Evolutionary conservation across 2,329 filamentous ascomycete species (phyloP).

Genomic region (Trichoderma asperellum): DNA sequence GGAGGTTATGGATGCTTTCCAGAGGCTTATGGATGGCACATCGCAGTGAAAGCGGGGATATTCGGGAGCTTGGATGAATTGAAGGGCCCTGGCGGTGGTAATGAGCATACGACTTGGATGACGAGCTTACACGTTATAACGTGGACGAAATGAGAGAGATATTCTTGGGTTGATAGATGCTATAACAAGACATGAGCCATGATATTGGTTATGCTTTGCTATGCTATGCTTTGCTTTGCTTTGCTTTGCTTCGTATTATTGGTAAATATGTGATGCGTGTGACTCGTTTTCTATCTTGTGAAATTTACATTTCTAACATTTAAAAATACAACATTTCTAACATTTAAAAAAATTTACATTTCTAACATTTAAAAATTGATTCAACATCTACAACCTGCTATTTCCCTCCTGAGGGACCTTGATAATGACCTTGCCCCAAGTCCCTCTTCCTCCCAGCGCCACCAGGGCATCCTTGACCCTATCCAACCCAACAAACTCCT

Average conservation of each 20-base stretch:
- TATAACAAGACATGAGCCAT: background rate
- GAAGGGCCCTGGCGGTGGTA: background rate
- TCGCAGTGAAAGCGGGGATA: constrained; percentile 15
- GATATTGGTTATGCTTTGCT: background rate
- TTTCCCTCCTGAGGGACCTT: constrained; percentile 72
- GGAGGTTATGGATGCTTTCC: constrained; percentile 70
- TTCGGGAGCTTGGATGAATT: background rate
- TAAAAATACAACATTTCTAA: no score
- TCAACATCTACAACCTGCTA: constrained; percentile 55
- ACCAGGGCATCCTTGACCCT: constrained; percentile 75
- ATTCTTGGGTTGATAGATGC: constrained; percentile 1
- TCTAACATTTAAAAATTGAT: no score
- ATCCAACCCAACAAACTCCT: constrained; percentile 81
- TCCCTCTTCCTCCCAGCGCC: constrained; percentile 77
- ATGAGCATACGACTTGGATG: constrained; percentile 25
- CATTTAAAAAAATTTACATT: no score
- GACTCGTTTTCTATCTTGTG: background rate
- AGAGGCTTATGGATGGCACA: constrained; percentile 37
- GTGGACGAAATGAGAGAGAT: background rate
- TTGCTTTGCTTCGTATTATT: background rate
- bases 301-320: no score
- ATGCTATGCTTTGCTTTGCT: background rate
- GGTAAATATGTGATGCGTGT: background rate
- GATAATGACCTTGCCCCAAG: constrained; percentile 96
- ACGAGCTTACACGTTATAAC: background rate